These are phyloP conservation scores for Cynanchum wilfordii DNA, from an alignment of 257 asterid genomes.

Conservation along the genomic window DNA sequence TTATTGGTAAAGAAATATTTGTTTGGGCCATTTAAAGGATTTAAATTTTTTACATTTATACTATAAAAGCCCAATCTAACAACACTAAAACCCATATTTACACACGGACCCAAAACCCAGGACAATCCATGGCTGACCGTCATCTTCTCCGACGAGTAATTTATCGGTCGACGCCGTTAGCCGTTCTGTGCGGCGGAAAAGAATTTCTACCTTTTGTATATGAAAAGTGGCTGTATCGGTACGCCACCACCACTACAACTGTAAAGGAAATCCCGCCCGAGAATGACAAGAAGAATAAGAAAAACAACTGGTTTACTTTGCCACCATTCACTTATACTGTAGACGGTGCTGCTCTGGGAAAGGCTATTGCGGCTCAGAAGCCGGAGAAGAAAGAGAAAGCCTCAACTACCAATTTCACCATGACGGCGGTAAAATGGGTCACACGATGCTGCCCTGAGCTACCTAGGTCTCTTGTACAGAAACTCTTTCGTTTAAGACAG, in stretches of 20 bases:
- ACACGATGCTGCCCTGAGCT: constrained; percentile 75
- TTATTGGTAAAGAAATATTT: no score
- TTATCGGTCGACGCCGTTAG: constrained; percentile 32
- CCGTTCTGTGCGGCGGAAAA: constrained; percentile 16
- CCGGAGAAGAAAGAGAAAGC: constrained; percentile 14
- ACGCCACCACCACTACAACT: constrained; percentile 21
- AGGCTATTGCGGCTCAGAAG: constrained; percentile 10
- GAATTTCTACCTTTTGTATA: not conserved
- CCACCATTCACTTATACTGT: constrained; percentile 54
- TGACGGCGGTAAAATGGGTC: constrained; percentile 82
- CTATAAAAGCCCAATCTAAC: not conserved
- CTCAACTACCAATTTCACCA: constrained; percentile 1
- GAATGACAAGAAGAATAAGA: constrained; percentile 23
- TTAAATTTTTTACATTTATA: no score
- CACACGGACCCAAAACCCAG: constrained; percentile 17
- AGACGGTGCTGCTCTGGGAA: constrained; percentile 51
- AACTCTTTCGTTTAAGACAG: constrained; percentile 86
- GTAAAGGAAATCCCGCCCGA: constrained; percentile 18
- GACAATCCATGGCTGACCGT: constrained; percentile 41
- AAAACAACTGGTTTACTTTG: constrained; percentile 48
- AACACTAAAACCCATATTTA: not conserved
- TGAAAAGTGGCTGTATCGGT: constrained; percentile 17
- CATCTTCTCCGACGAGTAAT: constrained; percentile 39
- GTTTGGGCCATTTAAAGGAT: no score
- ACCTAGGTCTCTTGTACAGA: constrained; percentile 80